Evolutionary conservation across 148 eudicot species (phyloP).

Genomic region (Polygonum aviculare): DNA sequence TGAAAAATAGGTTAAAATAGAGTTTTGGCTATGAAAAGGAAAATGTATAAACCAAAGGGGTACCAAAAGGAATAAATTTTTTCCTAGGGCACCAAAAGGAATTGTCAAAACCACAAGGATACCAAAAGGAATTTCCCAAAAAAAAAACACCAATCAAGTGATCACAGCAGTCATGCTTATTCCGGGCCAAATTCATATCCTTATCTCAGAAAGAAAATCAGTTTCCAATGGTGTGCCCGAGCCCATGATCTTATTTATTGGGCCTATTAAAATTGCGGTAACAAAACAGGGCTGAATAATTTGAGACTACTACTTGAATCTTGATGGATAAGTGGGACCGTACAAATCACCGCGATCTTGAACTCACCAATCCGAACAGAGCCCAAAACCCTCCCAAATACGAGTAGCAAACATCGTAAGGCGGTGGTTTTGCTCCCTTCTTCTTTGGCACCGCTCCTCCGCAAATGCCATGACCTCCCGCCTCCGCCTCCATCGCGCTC

Average conservation of each 20-base stretch:
- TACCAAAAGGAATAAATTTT: too few species aligned
- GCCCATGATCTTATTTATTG: background rate
- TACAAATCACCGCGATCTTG: background rate
- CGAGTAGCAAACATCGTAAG: background rate
- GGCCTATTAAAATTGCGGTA: background rate
- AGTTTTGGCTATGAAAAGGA: too few species aligned
- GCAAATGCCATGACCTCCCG: slow-evolving; percentile 2
- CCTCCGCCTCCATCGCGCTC: background rate
- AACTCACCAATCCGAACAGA: background rate
- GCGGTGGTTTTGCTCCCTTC: slow-evolving; percentile 3
- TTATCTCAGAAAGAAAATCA: too few species aligned
- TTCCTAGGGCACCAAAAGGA: too few species aligned
- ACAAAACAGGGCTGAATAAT: background rate
- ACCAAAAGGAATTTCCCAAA: too few species aligned
- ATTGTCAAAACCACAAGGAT: too few species aligned
- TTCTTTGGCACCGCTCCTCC: background rate
- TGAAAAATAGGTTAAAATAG: too few species aligned
- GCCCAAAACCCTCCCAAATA: slow-evolving; percentile 1
- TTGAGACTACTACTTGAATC: background rate
- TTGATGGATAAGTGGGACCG: slow-evolving; percentile 5
- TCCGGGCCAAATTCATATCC: too few species aligned
- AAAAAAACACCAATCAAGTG: too few species aligned
- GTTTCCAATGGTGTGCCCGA: background rate
- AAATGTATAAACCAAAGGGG: too few species aligned
- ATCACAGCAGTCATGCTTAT: too few species aligned